phyloP scores from a whole-genome alignment of 2,329 filamentous ascomycete genomes.

The Westerdykella ornata region DNA sequence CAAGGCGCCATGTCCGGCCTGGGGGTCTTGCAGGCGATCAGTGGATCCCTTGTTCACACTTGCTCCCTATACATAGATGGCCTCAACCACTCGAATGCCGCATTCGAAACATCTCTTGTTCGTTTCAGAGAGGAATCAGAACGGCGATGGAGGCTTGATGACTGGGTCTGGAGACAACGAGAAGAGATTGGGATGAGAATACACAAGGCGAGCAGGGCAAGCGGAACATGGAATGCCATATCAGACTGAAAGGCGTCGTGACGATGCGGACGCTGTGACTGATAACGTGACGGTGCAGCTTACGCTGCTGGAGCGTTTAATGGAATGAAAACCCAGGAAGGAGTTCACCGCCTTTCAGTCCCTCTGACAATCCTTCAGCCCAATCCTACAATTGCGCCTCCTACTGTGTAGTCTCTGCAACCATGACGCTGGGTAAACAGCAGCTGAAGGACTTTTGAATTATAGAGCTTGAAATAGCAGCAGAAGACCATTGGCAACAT shows the following conservation, averaged over 20 bases:
- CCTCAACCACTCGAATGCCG: slow-evolving; percentile 38
- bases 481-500: too few relatives aligned
- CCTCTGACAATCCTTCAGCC: too few relatives aligned
- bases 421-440: too few relatives aligned
- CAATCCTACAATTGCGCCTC: too few relatives aligned
- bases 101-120: slow-evolving; percentile 47
- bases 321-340: too few relatives aligned
- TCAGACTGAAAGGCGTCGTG: slow-evolving; percentile 22
- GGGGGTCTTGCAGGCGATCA: too few relatives aligned
- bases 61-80: slow-evolving; percentile 55
- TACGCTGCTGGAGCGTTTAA: slow-evolving; percentile 38
- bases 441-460: too few relatives aligned
- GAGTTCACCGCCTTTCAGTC: too few relatives aligned
- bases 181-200: slow-evolving; percentile 32
- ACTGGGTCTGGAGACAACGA: slow-evolving; percentile 37
- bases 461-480: too few relatives aligned
- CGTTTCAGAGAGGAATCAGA: slow-evolving; percentile 47
- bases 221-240: slow-evolving; percentile 38
- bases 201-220: slow-evolving; percentile 18
- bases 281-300: slow-evolving; percentile 42
- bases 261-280: slow-evolving; percentile 21
- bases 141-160: slow-evolving; percentile 41
- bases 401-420: too few relatives aligned
- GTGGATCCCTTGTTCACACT: background rate
- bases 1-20: too few relatives aligned